Evolutionary conservation across 148 eudicot species (phyloP).

Genomic region (Vaccinium vitisidaea): DNA sequence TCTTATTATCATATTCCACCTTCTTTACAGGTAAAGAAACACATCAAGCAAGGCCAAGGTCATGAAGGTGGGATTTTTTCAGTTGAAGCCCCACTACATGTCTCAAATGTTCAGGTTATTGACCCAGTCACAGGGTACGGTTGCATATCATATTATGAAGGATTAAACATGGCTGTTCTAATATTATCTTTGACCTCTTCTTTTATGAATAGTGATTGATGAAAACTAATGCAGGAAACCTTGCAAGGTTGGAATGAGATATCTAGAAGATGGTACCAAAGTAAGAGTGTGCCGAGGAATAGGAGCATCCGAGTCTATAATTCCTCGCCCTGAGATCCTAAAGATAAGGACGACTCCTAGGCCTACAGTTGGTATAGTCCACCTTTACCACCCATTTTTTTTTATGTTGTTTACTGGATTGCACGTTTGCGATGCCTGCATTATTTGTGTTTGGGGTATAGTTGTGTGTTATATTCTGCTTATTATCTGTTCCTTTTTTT

Average conservation of each 20-base stretch:
- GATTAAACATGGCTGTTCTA: not conserved
- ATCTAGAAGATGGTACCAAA: slow-evolving; percentile 68
- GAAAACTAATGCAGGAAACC: slow-evolving; percentile 55
- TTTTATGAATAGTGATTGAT: slow-evolving; percentile 10
- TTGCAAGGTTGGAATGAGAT: slow-evolving; percentile 66
- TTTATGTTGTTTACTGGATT: not conserved
- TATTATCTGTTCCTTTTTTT: not conserved
- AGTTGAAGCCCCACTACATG: slow-evolving; percentile 96
- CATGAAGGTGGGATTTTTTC: slow-evolving; percentile 96
- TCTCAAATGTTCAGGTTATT: slow-evolving; percentile 85
- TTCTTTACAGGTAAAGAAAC: slow-evolving; percentile 79
- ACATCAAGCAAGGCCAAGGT: slow-evolving; percentile 97
- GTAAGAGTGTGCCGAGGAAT: slow-evolving; percentile 82
- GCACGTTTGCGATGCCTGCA: not conserved
- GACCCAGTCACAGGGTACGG: slow-evolving; percentile 85
- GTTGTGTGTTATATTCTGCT: not conserved
- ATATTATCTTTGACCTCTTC: not conserved
- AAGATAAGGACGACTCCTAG: slow-evolving; percentile 56
- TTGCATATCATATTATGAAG: slow-evolving; percentile 1
- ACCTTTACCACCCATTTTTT: not conserved
- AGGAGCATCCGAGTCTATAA: slow-evolving; percentile 81
- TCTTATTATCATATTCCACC: slow-evolving; percentile 2
- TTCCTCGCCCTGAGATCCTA: slow-evolving; percentile 91
- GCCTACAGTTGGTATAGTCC: slow-evolving; percentile 44
- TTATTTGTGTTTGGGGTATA: not conserved